Evolutionary conservation across 352 stramenopile genomes (phyloP).

Genomic region (Phytophthora boehmeriae): DNA sequence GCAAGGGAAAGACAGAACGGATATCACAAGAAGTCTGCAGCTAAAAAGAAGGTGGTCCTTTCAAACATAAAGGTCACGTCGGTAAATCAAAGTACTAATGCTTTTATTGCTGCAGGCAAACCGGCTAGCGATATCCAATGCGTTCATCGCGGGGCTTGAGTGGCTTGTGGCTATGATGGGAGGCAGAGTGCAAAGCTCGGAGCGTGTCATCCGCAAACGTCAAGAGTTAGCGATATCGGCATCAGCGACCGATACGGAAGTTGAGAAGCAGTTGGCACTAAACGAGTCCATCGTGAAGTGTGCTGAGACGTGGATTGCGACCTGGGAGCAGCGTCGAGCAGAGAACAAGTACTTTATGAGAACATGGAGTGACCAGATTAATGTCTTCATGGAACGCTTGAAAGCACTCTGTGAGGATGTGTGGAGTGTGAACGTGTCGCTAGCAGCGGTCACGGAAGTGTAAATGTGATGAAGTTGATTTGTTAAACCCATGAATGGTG

Average conservation of each 20-base stretch:
- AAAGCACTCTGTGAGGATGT: background rate
- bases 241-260: background rate
- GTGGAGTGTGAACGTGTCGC: background rate
- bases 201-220: background rate
- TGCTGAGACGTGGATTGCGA: background rate
- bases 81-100: background rate
- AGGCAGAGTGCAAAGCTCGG: background rate
- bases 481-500: no score
- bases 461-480: background rate
- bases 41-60: slow-evolving; percentile 3
- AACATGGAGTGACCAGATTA: background rate
- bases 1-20: background rate
- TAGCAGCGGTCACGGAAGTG: background rate
- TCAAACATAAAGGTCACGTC: background rate
- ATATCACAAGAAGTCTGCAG: background rate
- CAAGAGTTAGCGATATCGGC: background rate
- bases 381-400: background rate
- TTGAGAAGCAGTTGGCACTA: background rate
- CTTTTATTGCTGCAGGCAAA: background rate
- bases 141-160: background rate
- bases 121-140: background rate
- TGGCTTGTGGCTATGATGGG: background rate
- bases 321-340: background rate
- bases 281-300: background rate
- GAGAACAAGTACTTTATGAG: slow-evolving; percentile 2